These are phyloP conservation scores for Beverwykella pulmonaria DNA, from an alignment of 495 filamentous ascomycete species.

Conservation along the genomic window DNA sequence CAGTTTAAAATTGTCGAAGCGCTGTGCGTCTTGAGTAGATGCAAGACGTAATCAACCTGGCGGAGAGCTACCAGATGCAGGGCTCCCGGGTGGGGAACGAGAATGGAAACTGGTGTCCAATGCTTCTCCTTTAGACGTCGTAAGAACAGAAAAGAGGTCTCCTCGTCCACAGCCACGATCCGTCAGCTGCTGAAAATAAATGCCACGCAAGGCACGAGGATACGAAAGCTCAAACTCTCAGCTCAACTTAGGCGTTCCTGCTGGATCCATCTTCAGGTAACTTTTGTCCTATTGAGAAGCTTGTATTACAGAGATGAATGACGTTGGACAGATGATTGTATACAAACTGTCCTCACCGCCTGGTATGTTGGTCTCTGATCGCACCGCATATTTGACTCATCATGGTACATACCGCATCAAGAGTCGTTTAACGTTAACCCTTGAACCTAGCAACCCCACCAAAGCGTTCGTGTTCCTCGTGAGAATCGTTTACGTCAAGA, in stretches of 20 bases:
- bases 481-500: slow-evolving; percentile 20
- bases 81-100: background rate
- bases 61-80: background rate
- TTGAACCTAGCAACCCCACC: background rate
- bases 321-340: background rate
- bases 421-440: background rate
- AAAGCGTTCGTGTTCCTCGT: background rate
- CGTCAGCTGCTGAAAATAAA: background rate
- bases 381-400: slow-evolving; percentile 26
- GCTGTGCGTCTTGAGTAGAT: background rate
- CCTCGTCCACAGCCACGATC: background rate
- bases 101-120: background rate
- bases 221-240: background rate
- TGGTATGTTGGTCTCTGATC: slow-evolving; percentile 8
- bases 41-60: background rate
- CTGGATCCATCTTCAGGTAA: background rate
- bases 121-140: background rate
- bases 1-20: slow-evolving; percentile 11
- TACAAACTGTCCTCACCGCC: background rate
- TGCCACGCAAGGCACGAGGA: background rate
- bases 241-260: background rate
- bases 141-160: background rate
- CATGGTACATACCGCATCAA: background rate
- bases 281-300: background rate
- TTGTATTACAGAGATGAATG: background rate